Base-by-base conservation (phyloP, 148 eudicot species). In the Persicaria tinctoria region DNA sequence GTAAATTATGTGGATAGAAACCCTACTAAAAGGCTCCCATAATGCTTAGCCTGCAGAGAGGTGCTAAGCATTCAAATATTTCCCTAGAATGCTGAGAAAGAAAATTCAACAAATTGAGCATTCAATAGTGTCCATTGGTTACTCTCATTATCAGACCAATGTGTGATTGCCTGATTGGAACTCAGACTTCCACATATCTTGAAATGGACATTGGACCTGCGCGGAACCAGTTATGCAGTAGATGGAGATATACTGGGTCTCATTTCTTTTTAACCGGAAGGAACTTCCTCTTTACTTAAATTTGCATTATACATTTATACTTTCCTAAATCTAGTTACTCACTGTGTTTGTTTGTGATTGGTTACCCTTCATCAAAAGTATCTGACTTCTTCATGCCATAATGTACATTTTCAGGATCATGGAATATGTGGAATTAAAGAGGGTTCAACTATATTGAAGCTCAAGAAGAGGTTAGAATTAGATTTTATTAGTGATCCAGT, bases 351-450 rank as follows among this genome's bases (percentile, higher is more conserved):
- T 50, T 50, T 9, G 18, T 57, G 27, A 7, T 57, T 64, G 46
- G n/a, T 62, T 32, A 32, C 32, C 10, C 38, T 0, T 27, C 70
- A 38, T 3, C 0, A 13, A 64, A 64, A 64, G 8, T 5, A 64
- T 32, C 70, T 38, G 13, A 41, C 46, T 64, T 50, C 11, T 50
- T 64, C 48, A 11, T 41, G 47, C 70, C 17, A 64, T 41, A n/a
- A 38, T 64, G 70, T 41, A 64, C 70, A 64, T 38, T 4, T 72
- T 72, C 74, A 72, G 74, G 74, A 72, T 72, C 74, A 23, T 72
- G 74, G 55, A 47, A 23, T 72, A 50, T 72, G n/a, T n/a, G n/a
- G n/a, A n/a, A n/a, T n/a, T n/a, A n/a, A n/a, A n/a, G n/a, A n/a
- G n/a, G n/a, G n/a, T 47, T 64, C 70, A 41, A 64, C 70, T 64